phyloP scores from a whole-genome alignment of 108 stramenopile species.

The Nannochloropsis salina region DNA sequence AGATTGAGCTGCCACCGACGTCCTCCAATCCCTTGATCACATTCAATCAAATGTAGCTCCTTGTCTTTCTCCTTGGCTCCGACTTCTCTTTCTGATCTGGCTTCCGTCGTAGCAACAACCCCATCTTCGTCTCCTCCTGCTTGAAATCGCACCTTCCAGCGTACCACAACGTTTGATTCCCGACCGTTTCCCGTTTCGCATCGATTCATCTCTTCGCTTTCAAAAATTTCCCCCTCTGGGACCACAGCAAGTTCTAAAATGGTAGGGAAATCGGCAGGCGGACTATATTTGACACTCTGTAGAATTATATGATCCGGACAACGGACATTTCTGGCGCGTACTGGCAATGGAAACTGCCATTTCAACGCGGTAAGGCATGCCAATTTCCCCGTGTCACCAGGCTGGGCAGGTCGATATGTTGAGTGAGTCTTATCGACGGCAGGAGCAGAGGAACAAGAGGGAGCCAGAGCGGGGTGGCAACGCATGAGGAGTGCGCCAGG shows the following conservation, averaged over 20 bases:
- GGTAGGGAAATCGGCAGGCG: background rate
- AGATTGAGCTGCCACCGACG: slow-evolving; percentile 16
- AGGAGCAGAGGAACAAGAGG: background rate
- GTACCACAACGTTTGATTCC: background rate
- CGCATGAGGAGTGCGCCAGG: background rate
- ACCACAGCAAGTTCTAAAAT: background rate
- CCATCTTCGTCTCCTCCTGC: background rate
- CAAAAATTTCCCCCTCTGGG: background rate
- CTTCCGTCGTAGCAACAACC: background rate
- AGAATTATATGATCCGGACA: background rate
- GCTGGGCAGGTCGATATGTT: background rate
- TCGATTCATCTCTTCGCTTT: background rate
- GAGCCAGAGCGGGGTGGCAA: background rate
- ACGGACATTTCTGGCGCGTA: background rate
- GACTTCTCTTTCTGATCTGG: background rate
- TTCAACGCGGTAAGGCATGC: background rate
- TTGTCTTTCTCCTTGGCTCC: background rate
- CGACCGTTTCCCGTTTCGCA: background rate
- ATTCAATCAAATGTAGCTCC: background rate
- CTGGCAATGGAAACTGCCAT: background rate
- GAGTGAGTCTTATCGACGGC: background rate
- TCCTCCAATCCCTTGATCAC: background rate
- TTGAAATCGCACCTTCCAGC: background rate
- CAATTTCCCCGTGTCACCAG: background rate
- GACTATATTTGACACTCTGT: background rate